phyloP scores from a whole-genome alignment of 1,284 basidiomycete species.

The Tetrapyrgos nigripes region DNA sequence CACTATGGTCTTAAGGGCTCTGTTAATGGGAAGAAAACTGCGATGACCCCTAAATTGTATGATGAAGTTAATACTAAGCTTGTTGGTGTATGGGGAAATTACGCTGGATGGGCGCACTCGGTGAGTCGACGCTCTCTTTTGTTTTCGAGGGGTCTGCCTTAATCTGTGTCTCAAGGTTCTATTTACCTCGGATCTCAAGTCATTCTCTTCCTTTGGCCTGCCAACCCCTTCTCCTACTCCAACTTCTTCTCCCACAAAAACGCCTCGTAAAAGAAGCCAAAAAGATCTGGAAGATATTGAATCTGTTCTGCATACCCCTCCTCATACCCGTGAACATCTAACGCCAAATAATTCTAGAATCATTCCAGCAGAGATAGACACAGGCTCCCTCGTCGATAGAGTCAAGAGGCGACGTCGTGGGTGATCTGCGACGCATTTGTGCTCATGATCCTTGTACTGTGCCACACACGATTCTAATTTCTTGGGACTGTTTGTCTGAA shows the following conservation, averaged over 20 bases:
- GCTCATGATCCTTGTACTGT: neutral
- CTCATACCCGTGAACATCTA: conserved; percentile 7
- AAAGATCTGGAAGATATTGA: neutral
- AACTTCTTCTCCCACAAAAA: conserved; percentile 11
- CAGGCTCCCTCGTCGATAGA: neutral
- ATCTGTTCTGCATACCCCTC: conserved; percentile 9
- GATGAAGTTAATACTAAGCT: conserved; percentile 77
- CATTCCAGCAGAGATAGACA: neutral
- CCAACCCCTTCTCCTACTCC: conserved; percentile 29
- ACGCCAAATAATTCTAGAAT: neutral
- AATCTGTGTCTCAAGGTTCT: conserved; percentile 35
- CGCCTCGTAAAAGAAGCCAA: conserved; percentile 3
- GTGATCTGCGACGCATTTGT: too few relatives aligned
- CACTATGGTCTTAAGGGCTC: conserved; percentile 76
- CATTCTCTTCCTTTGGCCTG: conserved; percentile 54
- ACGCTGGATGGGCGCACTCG: conserved; percentile 94
- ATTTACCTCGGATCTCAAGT: conserved; percentile 60
- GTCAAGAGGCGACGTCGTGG: neutral
- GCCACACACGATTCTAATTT: too few relatives aligned
- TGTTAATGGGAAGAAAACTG: conserved; percentile 54
- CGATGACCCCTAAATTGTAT: conserved; percentile 83
- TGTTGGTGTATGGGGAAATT: conserved; percentile 75
- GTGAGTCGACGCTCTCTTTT: conserved; percentile 49
- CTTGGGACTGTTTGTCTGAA: too few relatives aligned
- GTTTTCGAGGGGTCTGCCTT: neutral